phyloP scores from a whole-genome alignment of 1,284 basidiomycete genomes.

The Singerocomus inundabilis region DNA sequence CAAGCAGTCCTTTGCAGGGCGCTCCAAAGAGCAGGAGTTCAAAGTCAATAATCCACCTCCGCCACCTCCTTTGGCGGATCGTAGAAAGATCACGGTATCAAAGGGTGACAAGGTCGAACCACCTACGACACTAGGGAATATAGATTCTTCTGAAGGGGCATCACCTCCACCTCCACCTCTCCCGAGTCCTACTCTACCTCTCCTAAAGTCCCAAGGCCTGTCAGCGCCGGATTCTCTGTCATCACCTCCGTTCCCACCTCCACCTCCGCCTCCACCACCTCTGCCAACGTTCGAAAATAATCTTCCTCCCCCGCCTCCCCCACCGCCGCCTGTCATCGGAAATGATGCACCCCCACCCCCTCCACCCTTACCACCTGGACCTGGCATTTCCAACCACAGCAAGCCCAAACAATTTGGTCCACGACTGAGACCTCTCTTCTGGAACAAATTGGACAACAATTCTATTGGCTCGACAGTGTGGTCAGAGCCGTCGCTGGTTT shows the following conservation, averaged over 20 bases:
- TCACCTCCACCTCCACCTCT: conserved; percentile 11
- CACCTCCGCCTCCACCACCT: conserved; percentile 2
- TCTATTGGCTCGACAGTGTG: conserved; percentile 61
- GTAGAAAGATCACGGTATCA: conserved; percentile 19
- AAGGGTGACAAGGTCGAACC: conserved; percentile 19
- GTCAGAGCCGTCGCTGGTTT: conserved; percentile 51
- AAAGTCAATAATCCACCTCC: conserved; percentile 66
- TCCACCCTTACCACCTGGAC: conserved; percentile 17
- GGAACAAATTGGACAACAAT: conserved; percentile 71
- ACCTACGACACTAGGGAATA: not conserved
- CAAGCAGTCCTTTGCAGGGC: conserved; percentile 48
- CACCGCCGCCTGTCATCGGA: conserved; percentile 34
- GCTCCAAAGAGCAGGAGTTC: conserved; percentile 69
- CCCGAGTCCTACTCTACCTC: not conserved
- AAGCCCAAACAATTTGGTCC: conserved; percentile 37
- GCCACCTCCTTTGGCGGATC: conserved; percentile 49
- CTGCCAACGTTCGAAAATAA: not conserved
- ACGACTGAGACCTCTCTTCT: conserved; percentile 84
- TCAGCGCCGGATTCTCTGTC: conserved; percentile 16
- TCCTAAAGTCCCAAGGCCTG: conserved; percentile 16
- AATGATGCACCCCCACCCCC: too few species aligned
- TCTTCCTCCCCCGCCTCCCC: conserved; percentile 30
- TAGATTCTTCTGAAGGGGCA: conserved; percentile 1
- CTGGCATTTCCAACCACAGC: conserved; percentile 34
- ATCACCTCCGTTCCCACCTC: conserved; percentile 16